Percentiles rank a stretch among this genome's conserved stretches.
Evolutionary conservation across 169 alveolate species (phyloP).

Genomic region (Eimeria necatrix): DNA sequence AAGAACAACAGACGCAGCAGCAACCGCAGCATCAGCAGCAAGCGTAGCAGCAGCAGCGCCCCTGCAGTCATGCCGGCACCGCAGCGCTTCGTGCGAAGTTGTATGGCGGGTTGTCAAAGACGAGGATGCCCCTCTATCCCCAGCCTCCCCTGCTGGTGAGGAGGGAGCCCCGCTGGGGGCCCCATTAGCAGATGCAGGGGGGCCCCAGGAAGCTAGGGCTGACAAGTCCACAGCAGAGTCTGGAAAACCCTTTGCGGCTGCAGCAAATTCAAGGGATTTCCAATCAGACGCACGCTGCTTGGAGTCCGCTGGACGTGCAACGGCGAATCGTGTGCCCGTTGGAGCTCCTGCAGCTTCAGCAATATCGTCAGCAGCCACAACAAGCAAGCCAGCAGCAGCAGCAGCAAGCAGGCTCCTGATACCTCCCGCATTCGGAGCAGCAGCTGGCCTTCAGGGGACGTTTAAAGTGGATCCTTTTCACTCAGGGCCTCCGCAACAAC

Average conservation of each 20-base stretch:
- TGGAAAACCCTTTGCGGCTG: not conserved
- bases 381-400: not conserved
- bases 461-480: not conserved
- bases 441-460: not conserved
- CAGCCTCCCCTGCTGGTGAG: not conserved
- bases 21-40: not conserved
- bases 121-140: not conserved
- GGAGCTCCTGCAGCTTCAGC: not conserved
- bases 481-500: not conserved
- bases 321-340: not conserved
- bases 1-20: not conserved
- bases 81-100: constrained; percentile 52
- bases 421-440: not conserved
- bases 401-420: constrained; percentile 14
- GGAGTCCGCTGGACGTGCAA: not conserved
- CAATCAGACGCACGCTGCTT: not conserved
- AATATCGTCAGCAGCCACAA: not conserved
- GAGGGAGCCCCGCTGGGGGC: not conserved
- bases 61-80: not conserved
- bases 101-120: not conserved
- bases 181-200: not conserved
- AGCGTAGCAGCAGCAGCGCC: not conserved
- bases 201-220: not conserved
- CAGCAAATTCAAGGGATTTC: not conserved
- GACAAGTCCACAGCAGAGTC: not conserved